phyloP scores from a whole-genome alignment of 1,284 basidiomycete genomes.

The Moniliophthora roreri region DNA sequence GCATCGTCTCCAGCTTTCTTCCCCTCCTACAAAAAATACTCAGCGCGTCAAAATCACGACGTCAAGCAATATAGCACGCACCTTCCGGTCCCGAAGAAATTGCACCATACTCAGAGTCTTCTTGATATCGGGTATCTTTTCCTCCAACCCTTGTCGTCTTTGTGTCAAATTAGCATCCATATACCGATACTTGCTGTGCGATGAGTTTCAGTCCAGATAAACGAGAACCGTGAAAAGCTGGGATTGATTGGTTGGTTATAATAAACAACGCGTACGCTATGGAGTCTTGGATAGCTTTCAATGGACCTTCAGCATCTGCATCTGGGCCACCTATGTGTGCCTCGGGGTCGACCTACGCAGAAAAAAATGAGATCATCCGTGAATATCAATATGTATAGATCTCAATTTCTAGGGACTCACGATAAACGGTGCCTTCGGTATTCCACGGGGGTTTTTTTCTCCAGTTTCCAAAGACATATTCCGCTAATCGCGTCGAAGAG shows the following conservation, averaged over 20 bases:
- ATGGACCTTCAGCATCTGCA: conserved; percentile 74
- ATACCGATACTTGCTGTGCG: conserved; percentile 92
- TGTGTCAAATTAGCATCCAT: conserved; percentile 92
- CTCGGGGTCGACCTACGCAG: conserved; percentile 67
- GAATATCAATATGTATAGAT: background rate
- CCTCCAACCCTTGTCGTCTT: conserved; percentile 78
- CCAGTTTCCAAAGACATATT: conserved; percentile 22
- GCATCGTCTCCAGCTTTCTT: conserved; percentile 45
- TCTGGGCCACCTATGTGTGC: conserved; percentile 84
- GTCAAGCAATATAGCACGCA: conserved; percentile 32
- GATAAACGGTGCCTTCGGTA: conserved; percentile 94
- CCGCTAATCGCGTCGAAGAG: conserved; percentile 9
- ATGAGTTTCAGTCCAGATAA: conserved; percentile 18
- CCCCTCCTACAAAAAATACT: conserved; percentile 47
- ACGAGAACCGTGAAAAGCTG: conserved; percentile 13
- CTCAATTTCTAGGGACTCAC: conserved; percentile 54
- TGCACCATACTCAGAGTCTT: conserved; percentile 93
- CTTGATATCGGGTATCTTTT: conserved; percentile 96
- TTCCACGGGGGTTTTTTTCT: conserved; percentile 84
- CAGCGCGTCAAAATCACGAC: background rate
- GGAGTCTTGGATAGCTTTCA: conserved; percentile 90
- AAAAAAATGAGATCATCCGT: background rate
- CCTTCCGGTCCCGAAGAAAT: conserved; percentile 73
- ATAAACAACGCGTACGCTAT: conserved; percentile 69
- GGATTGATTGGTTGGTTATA: too few species aligned